Evolutionary conservation across 2,329 filamentous ascomycete genomes (phyloP).

Genomic region (Microascus cirrosus): DNA sequence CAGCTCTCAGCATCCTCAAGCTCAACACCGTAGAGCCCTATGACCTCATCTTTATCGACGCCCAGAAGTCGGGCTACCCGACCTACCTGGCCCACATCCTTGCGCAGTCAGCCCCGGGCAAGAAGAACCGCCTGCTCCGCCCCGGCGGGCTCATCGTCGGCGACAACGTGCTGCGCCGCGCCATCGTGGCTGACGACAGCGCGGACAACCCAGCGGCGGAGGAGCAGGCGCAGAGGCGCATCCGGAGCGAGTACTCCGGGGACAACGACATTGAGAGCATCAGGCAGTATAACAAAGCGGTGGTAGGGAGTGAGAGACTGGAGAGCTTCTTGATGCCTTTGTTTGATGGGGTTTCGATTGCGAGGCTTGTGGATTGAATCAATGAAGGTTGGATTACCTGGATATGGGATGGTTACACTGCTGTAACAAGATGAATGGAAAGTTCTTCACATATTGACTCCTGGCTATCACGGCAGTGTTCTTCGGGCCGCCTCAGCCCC

Average conservation of each 20-base stretch:
- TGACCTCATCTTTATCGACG: conserved; percentile 43
- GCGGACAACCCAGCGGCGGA: conserved; percentile 19
- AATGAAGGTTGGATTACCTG: too few species aligned
- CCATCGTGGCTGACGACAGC: conserved; percentile 31
- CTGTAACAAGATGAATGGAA: too few species aligned
- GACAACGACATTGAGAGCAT: conserved; percentile 10
- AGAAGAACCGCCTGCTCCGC: conserved; percentile 28
- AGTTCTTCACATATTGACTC: too few species aligned
- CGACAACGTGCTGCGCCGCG: conserved; percentile 40
- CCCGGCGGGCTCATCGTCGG: conserved; percentile 39
- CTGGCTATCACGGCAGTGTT: too few species aligned
- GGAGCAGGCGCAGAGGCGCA: conserved; percentile 3
- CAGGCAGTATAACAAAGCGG: conserved; percentile 10
- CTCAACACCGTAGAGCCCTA: conserved; percentile 29
- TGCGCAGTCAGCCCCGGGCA: conserved; percentile 25
- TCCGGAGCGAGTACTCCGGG: conserved; percentile 9
- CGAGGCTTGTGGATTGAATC: conserved; percentile 21
- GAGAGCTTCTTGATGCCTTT: conserved; percentile 28
- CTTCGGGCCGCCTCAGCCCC: too few species aligned
- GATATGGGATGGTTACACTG: background rate
- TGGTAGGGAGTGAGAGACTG: conserved; percentile 18
- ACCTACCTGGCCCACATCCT: conserved; percentile 34
- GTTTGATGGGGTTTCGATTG: conserved; percentile 29
- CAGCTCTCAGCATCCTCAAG: conserved; percentile 10
- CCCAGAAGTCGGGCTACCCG: conserved; percentile 40